These are phyloP conservation scores for Dictyostelium brefeldianum DNA, from an alignment of 78 protist species.

Conservation along the genomic window DNA sequence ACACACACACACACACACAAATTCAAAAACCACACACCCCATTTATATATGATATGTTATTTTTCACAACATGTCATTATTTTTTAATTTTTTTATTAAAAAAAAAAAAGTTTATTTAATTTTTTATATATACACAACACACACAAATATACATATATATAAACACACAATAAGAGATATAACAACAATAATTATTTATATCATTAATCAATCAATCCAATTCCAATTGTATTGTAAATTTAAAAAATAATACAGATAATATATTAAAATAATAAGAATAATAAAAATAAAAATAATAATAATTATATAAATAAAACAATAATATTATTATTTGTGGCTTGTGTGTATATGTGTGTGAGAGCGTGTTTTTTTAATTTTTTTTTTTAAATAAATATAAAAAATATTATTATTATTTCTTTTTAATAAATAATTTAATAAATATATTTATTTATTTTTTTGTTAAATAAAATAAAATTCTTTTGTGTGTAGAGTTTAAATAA, in stretches of 20 bases:
- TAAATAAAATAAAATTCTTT: too few relatives aligned
- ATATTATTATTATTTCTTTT: neutral
- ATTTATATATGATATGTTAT: neutral
- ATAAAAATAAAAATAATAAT: neutral
- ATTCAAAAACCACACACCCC: neutral
- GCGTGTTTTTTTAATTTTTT: neutral
- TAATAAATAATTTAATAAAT: too few relatives aligned
- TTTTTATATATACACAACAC: neutral
- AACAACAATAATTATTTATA: neutral
- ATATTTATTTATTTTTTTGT: too few relatives aligned
- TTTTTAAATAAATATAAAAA: neutral
- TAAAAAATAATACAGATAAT: constrained; percentile 2
- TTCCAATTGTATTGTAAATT: neutral
- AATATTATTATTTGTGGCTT: too few relatives aligned
- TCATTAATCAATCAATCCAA: constrained; percentile 17
- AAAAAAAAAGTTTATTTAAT: neutral
- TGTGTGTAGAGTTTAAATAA: too few relatives aligned
- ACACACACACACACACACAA: neutral
- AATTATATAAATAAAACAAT: neutral
- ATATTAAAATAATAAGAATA: neutral
- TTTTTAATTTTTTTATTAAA: neutral
- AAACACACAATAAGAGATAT: neutral
- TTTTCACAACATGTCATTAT: neutral
- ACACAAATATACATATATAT: neutral
- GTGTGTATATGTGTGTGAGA: too few relatives aligned